phyloP scores from a whole-genome alignment of 352 stramenopile species.

The Phytophthora podocarpi region DNA sequence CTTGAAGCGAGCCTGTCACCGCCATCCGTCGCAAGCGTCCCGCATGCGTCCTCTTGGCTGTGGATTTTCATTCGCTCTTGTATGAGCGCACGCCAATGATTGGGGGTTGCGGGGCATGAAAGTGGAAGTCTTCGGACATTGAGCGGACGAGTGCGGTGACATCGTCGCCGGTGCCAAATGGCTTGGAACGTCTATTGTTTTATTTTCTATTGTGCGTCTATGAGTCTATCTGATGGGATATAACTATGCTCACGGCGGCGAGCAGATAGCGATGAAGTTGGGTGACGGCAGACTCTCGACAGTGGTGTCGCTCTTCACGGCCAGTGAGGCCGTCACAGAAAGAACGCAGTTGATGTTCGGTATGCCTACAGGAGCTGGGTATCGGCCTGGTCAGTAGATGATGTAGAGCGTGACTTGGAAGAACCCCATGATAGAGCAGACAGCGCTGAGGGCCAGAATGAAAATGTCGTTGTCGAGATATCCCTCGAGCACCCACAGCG shows the following conservation, averaged over 20 bases:
- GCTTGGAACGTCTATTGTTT: too few relatives aligned
- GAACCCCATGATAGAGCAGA: slow-evolving; percentile 23
- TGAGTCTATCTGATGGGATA: neutral
- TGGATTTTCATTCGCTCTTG: slow-evolving; percentile 5
- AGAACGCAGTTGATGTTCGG: slow-evolving; percentile 15
- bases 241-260: slow-evolving; percentile 19
- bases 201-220: too few relatives aligned
- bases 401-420: slow-evolving; percentile 31
- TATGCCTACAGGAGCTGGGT: neutral
- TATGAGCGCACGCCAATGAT: slow-evolving; percentile 19
- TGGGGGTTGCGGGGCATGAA: too few relatives aligned
- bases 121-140: too few relatives aligned
- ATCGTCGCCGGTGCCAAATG: too few relatives aligned
- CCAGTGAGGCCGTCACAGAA: slow-evolving; percentile 4
- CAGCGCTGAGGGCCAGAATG: slow-evolving; percentile 18
- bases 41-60: slow-evolving; percentile 1
- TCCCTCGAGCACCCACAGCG: slow-evolving; percentile 38
- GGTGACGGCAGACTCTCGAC: slow-evolving; percentile 23
- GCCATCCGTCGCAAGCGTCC: too few relatives aligned
- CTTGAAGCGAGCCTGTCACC: too few relatives aligned
- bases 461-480: slow-evolving; percentile 33
- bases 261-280: slow-evolving; percentile 22
- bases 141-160: too few relatives aligned
- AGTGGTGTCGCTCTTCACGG: slow-evolving; percentile 18
- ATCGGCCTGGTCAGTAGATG: slow-evolving; percentile 26